These are phyloP conservation scores for Phytophthora tentaculata DNA, from an alignment of 352 stramenopile species.

Conservation along the genomic window DNA sequence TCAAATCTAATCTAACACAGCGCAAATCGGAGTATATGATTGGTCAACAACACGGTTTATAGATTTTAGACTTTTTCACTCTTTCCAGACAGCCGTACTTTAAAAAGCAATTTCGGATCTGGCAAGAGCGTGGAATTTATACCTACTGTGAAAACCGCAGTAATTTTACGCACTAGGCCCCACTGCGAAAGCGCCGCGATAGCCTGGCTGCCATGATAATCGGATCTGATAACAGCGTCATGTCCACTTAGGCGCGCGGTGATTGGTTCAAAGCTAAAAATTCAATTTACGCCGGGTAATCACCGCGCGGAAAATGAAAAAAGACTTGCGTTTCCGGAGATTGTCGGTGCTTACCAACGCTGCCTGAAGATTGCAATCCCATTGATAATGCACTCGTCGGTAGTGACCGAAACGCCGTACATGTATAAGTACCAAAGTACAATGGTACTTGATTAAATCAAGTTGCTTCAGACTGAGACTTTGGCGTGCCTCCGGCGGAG, in stretches of 20 bases:
- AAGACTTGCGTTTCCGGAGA: slow-evolving; percentile 14
- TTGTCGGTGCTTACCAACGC: slow-evolving; percentile 1
- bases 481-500: slow-evolving; percentile 1
- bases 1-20: too few species aligned
- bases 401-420: not conserved
- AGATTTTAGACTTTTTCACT: too few species aligned
- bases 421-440: too few species aligned
- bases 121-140: too few species aligned
- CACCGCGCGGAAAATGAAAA: not conserved
- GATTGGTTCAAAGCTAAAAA: slow-evolving; percentile 15
- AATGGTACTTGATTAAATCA: too few species aligned
- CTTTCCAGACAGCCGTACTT: too few species aligned
- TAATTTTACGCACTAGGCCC: too few species aligned
- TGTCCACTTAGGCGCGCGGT: slow-evolving; percentile 14
- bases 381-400: not conserved
- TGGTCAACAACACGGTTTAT: too few species aligned
- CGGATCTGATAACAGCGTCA: slow-evolving; percentile 22
- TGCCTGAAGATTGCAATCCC: not conserved
- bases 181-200: not conserved
- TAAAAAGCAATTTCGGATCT: too few species aligned
- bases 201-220: slow-evolving; percentile 17
- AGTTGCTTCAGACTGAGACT: slow-evolving; percentile 1
- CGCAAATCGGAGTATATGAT: too few species aligned
- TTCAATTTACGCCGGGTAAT: slow-evolving; percentile 10
- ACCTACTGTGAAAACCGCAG: too few species aligned